Conservation (phyloP, 2,329 filamentous ascomycete genomes). For the Colletotrichum simmondsii region DNA sequence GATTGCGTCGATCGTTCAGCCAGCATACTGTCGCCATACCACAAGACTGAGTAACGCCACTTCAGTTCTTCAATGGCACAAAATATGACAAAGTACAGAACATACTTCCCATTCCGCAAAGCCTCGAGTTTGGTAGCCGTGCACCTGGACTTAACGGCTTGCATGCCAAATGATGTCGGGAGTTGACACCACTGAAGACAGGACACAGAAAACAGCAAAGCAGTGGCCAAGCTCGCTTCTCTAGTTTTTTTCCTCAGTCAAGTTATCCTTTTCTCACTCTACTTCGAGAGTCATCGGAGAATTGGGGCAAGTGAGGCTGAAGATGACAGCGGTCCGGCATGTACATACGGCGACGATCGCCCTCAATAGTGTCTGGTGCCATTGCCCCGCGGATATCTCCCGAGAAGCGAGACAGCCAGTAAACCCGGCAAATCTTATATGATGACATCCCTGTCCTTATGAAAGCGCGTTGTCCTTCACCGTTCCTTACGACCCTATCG, state of each 20-base stretch:
- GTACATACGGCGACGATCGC: constrained; percentile 1
- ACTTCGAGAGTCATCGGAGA: constrained; percentile 14
- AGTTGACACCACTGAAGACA: background rate
- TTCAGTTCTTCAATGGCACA: background rate
- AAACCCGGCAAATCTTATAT: background rate
- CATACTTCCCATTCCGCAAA: background rate
- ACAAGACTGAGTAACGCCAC: background rate
- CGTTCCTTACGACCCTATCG: background rate
- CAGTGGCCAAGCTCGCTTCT: background rate
- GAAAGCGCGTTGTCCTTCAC: background rate
- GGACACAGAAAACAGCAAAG: background rate
- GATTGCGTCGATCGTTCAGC: constrained; percentile 32
- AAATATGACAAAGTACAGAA: background rate
- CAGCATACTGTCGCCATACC: constrained; percentile 23
- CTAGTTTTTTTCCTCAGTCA: background rate
- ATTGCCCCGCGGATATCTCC: background rate
- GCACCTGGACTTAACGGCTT: background rate
- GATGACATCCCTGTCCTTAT: background rate
- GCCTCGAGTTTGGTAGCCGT: background rate
- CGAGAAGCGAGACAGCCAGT: background rate
- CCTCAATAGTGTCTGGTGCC: constrained; percentile 8
- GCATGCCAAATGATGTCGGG: background rate
- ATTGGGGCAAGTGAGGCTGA: constrained; percentile 22
- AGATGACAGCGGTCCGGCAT: constrained; percentile 12
- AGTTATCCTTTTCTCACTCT: background rate